Conservation (phyloP, 2,329 filamentous ascomycete genomes). For the Lasiodiplodia gonubiensis region DNA sequence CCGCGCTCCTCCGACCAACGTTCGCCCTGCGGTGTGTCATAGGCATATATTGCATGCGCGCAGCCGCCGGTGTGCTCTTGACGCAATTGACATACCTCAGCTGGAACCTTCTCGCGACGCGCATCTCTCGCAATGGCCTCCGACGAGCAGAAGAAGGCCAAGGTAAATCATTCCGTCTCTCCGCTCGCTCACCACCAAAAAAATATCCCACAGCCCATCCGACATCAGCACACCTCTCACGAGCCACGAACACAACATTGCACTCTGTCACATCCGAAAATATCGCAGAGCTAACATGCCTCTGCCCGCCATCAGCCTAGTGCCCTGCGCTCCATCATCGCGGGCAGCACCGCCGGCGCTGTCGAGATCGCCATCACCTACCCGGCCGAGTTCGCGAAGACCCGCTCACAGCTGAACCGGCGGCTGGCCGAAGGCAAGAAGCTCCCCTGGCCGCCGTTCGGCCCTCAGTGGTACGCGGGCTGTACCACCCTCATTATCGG, state of each 20-base stretch:
- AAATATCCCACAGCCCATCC: neutral
- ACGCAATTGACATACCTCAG: neutral
- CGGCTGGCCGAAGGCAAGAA: slow-evolving; percentile 81
- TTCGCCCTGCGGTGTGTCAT: neutral
- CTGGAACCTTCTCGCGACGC: neutral
- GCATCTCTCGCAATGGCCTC: slow-evolving; percentile 23
- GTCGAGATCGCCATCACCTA: slow-evolving; percentile 97
- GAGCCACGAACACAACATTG: neutral
- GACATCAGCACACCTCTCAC: slow-evolving; percentile 6
- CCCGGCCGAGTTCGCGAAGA: slow-evolving; percentile 96
- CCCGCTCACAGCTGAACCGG: slow-evolving; percentile 89
- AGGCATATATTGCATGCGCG: slow-evolving; percentile 11
- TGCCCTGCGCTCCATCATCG: slow-evolving; percentile 84
- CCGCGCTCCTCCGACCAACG: slow-evolving; percentile 3
- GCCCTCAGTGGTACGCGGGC: slow-evolving; percentile 93
- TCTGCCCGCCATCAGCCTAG: slow-evolving; percentile 63
- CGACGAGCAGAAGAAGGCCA: slow-evolving; percentile 30
- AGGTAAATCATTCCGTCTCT: slow-evolving; percentile 12
- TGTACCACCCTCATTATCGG: slow-evolving; percentile 97
- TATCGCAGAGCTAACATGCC: neutral
- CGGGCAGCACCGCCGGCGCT: slow-evolving; percentile 90
- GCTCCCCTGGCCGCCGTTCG: slow-evolving; percentile 93
- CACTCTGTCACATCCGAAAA: neutral
- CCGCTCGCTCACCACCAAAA: slow-evolving; percentile 8
- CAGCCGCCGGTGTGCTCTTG: neutral